Evolutionary conservation across 495 filamentous ascomycete genomes (phyloP).

Genomic region (Neurospora cerealis): DNA sequence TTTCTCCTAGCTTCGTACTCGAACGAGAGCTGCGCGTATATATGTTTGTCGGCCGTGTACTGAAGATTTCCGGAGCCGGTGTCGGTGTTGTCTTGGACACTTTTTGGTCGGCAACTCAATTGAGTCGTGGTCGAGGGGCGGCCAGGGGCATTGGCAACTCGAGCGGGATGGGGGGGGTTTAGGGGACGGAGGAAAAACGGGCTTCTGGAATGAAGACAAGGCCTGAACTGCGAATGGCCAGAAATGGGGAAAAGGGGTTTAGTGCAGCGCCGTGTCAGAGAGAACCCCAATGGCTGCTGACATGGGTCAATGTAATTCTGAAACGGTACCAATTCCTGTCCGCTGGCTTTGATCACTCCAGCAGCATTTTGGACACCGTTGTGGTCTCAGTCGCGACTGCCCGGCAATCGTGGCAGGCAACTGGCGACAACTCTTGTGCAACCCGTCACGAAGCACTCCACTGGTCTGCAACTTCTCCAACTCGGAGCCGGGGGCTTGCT

Average conservation of each 20-base stretch:
- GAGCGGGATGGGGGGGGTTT: background rate
- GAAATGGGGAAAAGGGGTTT: background rate
- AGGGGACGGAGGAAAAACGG: background rate
- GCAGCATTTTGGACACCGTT: background rate
- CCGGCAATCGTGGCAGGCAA: background rate
- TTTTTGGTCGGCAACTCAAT: background rate
- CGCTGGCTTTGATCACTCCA: background rate
- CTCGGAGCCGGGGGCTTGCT: background rate
- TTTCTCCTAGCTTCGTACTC: background rate
- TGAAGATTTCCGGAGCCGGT: background rate
- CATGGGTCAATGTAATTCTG: background rate
- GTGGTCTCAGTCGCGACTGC: background rate
- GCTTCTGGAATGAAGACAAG: background rate
- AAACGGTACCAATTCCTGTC: background rate
- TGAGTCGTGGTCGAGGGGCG: background rate
- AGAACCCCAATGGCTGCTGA: background rate
- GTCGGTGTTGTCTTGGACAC: background rate
- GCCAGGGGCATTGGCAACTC: background rate
- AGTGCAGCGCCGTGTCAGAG: background rate
- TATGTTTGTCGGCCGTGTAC: background rate
- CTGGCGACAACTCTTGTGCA: background rate
- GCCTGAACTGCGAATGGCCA: background rate
- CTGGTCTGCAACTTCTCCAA: background rate
- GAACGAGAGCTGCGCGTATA: background rate
- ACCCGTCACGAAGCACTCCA: background rate